Percentiles rank a stretch among this genome's conserved stretches.
phyloP scores from a whole-genome alignment of 2,329 filamentous ascomycete genomes.

The Trichoderma guizhouense region DNA sequence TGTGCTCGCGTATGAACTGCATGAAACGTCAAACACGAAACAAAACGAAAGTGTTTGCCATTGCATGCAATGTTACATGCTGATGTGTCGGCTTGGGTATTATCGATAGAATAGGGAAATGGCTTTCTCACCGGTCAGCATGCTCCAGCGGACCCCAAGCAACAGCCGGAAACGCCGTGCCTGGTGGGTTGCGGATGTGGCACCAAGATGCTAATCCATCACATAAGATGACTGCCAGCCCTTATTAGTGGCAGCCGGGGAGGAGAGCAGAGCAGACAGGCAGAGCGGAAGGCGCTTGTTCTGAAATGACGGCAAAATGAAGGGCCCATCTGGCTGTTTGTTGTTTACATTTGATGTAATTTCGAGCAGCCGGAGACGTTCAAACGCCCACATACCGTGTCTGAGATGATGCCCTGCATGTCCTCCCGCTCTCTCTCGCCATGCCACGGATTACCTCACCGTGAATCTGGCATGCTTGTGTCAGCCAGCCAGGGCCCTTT shows the following conservation, averaged over 20 bases:
- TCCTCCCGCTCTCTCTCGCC: neutral
- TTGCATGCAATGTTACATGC: neutral
- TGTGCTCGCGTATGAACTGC: neutral
- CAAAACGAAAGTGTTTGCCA: neutral
- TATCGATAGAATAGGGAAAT: neutral
- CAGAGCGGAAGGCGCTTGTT: neutral
- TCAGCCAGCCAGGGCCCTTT: neutral
- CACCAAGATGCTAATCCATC: conserved; percentile 11
- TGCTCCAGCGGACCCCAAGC: conserved; percentile 9
- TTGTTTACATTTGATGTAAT: neutral
- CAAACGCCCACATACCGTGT: neutral
- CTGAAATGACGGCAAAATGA: neutral
- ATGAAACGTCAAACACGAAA: neutral
- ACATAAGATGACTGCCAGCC: conserved; percentile 7
- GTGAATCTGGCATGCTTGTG: neutral
- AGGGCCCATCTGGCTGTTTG: neutral
- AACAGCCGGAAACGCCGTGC: conserved; percentile 10
- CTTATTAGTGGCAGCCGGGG: neutral
- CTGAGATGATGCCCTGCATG: neutral
- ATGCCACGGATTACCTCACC: neutral
- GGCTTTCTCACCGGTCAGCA: conserved; percentile 3
- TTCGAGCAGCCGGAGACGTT: neutral
- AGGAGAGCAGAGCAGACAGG: neutral
- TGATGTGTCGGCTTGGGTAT: neutral
- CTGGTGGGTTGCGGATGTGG: conserved; percentile 11